These are phyloP conservation scores for Cladosporium colombiae DNA, from an alignment of 2,329 filamentous ascomycete species.

Conservation along the genomic window DNA sequence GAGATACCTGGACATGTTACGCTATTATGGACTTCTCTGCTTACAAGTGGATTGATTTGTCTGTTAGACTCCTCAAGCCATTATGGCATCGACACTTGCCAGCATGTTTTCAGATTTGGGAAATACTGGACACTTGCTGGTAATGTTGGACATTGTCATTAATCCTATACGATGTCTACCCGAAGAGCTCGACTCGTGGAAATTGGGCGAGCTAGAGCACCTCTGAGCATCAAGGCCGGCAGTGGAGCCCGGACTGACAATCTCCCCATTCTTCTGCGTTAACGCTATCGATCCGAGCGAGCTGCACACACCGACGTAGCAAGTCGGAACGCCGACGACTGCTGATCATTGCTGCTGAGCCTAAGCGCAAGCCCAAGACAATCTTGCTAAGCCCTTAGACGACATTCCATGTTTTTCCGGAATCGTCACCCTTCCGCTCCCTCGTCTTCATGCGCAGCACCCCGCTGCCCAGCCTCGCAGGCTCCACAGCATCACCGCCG, in stretches of 20 bases:
- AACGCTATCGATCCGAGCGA: not conserved
- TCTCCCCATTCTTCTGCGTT: not conserved
- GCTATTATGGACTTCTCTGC: too few relatives aligned
- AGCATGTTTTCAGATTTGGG: too few relatives aligned
- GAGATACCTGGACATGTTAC: too few relatives aligned
- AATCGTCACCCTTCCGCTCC: slow-evolving; percentile 31
- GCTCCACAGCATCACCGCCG: not conserved
- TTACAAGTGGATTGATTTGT: too few relatives aligned
- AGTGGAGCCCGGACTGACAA: not conserved
- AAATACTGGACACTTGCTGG: too few relatives aligned
- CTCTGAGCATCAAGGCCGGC: accelerated
- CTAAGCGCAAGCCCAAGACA: not conserved
- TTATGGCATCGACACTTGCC: too few relatives aligned
- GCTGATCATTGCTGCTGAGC: too few relatives aligned
- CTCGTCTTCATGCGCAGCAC: slow-evolving; percentile 34
- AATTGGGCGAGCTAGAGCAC: not conserved
- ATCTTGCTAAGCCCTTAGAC: not conserved
- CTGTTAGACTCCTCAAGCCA: too few relatives aligned
- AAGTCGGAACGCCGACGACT: too few relatives aligned
- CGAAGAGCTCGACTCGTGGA: not conserved
- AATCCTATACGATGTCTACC: not conserved
- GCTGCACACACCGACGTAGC: too few relatives aligned
- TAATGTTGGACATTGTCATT: too few relatives aligned
- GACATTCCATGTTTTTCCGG: slow-evolving; percentile 29
- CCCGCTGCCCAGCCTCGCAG: slow-evolving; percentile 27